Evolutionary conservation across 257 asterid species (phyloP).

Genomic region (Jasminum sambac): DNA sequence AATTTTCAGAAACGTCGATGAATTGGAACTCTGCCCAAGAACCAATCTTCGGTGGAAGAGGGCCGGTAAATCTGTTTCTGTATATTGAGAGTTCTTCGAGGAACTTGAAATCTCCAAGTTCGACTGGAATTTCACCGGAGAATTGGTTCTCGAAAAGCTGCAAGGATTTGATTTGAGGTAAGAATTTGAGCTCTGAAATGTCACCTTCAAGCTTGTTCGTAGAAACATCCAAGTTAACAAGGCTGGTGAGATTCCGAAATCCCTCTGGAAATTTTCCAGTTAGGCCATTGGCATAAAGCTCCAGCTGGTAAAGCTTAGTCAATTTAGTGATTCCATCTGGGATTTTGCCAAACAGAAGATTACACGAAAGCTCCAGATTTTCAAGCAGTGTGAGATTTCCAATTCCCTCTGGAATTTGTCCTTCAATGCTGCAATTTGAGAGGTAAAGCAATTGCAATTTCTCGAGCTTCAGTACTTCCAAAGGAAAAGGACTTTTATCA

Average conservation of each 20-base stretch:
- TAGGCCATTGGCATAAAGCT: constrained; percentile 37
- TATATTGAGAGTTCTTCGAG: constrained; percentile 35
- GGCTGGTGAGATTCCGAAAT: constrained; percentile 38
- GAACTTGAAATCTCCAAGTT: constrained; percentile 41
- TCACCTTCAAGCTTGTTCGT: constrained; percentile 39
- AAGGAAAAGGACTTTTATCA: constrained; percentile 36
- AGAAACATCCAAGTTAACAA: constrained; percentile 35
- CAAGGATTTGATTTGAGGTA: constrained; percentile 29
- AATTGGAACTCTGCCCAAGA: constrained; percentile 37
- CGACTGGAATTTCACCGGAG: constrained; percentile 42
- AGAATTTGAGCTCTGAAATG: constrained; percentile 38
- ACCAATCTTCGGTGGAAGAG: constrained; percentile 43
- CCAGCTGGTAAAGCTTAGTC: constrained; percentile 36
- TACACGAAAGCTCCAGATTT: constrained; percentile 41
- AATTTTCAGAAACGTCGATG: constrained; percentile 46
- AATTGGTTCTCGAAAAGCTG: constrained; percentile 44
- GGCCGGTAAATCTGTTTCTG: constrained; percentile 36
- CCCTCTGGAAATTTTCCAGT: constrained; percentile 41
- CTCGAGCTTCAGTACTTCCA: constrained; percentile 35
- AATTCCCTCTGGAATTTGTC: constrained; percentile 41
- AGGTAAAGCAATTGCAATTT: constrained; percentile 44
- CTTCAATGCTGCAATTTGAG: constrained; percentile 40
- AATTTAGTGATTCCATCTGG: constrained; percentile 43
- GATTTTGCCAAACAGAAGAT: constrained; percentile 32
- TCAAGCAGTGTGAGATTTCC: constrained; percentile 48